A percentile compares a stretch with the other conserved stretches of the same genome.
Conservation (phyloP, 495 filamentous ascomycete species). For the Darksidea phi region DNA sequence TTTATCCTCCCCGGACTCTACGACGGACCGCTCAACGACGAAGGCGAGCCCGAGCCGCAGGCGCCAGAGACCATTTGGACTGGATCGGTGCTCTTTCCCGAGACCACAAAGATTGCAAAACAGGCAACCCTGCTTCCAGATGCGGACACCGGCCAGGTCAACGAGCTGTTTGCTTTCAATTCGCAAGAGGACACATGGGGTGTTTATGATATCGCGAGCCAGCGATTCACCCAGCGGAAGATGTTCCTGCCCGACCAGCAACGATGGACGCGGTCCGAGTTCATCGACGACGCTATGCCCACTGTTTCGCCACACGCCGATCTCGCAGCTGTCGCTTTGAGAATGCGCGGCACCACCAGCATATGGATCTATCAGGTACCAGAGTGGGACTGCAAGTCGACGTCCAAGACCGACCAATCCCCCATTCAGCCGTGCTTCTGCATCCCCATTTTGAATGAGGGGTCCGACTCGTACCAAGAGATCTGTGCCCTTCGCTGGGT, state of each 20-base stretch:
- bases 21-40: slow-evolving; percentile 35
- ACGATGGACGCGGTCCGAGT: slow-evolving; percentile 32
- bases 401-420: slow-evolving; percentile 6
- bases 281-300: slow-evolving; percentile 34
- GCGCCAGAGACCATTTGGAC: slow-evolving; percentile 34
- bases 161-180: slow-evolving; percentile 37
- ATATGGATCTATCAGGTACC: slow-evolving; percentile 32
- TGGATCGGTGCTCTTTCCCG: slow-evolving; percentile 30
- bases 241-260: slow-evolving; percentile 34
- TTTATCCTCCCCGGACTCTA: slow-evolving; percentile 28
- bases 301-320: slow-evolving; percentile 30
- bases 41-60: slow-evolving; percentile 29
- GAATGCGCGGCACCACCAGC: slow-evolving; percentile 29
- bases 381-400: slow-evolving; percentile 22
- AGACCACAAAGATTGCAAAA: slow-evolving; percentile 25
- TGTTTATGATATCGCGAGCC: slow-evolving; percentile 28
- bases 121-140: slow-evolving; percentile 36
- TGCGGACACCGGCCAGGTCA: slow-evolving; percentile 27
- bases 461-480: slow-evolving; percentile 28
- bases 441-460: slow-evolving; percentile 27
- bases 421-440: slow-evolving; percentile 32
- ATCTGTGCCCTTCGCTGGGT: slow-evolving; percentile 32
- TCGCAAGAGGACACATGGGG: slow-evolving; percentile 35
- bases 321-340: slow-evolving; percentile 31
- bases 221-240: slow-evolving; percentile 30